phyloP scores from a whole-genome alignment of 306 rosid species.

The Corylus heterophylla region DNA sequence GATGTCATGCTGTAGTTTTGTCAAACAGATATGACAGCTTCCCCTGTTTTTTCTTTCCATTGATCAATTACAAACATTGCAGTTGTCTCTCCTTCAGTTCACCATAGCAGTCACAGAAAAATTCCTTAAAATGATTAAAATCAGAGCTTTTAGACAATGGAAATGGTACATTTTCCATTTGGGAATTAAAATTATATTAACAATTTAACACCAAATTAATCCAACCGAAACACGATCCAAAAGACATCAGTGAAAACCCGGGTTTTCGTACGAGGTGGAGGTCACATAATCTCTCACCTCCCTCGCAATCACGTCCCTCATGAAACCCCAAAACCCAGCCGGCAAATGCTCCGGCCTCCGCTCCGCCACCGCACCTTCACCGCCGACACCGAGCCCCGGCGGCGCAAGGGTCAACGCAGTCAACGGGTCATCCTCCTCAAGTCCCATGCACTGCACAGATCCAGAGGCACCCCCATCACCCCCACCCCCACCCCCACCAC shows the following conservation, averaged over 20 bases:
- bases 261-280: conserved; percentile 58
- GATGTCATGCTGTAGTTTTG: not conserved
- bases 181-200: not conserved
- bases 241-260: conserved; percentile 33
- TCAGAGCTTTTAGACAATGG: no score
- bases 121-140: no score
- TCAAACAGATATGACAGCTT: no score
- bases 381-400: conserved; percentile 47
- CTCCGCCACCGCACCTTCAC: not conserved
- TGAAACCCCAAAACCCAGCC: conserved; percentile 76
- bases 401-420: conserved; percentile 92
- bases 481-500: not conserved
- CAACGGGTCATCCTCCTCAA: conserved; percentile 63
- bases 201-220: not conserved
- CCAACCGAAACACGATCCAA: not conserved
- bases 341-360: conserved; percentile 48
- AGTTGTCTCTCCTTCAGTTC: no score
- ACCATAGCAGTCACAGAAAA: no score
- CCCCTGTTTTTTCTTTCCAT: no score
- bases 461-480: conserved; percentile 20
- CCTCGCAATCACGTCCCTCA: conserved; percentile 81
- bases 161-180: not conserved
- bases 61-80: no score
- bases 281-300: conserved; percentile 85
- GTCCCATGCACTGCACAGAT: not conserved